A percentile compares a stretch with the other conserved stretches of the same genome.
phyloP scores from a whole-genome alignment of 2,329 filamentous ascomycete species.

The Aspergillus unguis region DNA sequence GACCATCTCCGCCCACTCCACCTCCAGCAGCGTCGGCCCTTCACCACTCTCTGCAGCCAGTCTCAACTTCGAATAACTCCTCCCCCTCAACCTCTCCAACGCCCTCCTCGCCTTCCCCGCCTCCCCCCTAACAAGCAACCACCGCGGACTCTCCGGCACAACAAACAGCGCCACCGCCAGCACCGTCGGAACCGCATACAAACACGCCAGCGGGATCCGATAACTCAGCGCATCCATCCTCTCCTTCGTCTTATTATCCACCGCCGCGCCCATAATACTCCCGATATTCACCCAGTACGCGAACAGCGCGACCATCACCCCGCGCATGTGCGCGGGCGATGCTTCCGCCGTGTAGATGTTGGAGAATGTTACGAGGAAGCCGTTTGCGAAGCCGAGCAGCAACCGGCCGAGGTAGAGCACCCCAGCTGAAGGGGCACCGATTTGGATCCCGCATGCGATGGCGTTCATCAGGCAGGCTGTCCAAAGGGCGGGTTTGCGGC shows the following conservation, averaged over 20 bases:
- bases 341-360: background rate
- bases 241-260: slow-evolving; percentile 26
- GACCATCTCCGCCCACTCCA: background rate
- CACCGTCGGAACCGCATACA: slow-evolving; percentile 24
- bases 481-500: background rate
- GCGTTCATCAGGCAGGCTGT: background rate
- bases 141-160: slow-evolving; percentile 28
- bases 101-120: slow-evolving; percentile 8
- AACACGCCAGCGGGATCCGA: slow-evolving; percentile 22
- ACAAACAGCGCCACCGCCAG: slow-evolving; percentile 25
- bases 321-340: background rate
- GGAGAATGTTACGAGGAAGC: background rate
- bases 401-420: background rate
- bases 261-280: slow-evolving; percentile 1
- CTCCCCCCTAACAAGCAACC: slow-evolving; percentile 23
- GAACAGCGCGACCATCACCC: background rate
- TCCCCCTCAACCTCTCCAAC: background rate
- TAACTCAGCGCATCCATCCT: slow-evolving; percentile 22
- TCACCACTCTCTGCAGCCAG: background rate
- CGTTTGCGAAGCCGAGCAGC: background rate
- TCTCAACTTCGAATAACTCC: background rate
- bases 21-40: background rate
- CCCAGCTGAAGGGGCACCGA: background rate
- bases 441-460: background rate
- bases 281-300: slow-evolving; percentile 6